These are phyloP conservation scores for Ganoderma meredithae DNA, from an alignment of 1,284 basidiomycete species.

Conservation along the genomic window DNA sequence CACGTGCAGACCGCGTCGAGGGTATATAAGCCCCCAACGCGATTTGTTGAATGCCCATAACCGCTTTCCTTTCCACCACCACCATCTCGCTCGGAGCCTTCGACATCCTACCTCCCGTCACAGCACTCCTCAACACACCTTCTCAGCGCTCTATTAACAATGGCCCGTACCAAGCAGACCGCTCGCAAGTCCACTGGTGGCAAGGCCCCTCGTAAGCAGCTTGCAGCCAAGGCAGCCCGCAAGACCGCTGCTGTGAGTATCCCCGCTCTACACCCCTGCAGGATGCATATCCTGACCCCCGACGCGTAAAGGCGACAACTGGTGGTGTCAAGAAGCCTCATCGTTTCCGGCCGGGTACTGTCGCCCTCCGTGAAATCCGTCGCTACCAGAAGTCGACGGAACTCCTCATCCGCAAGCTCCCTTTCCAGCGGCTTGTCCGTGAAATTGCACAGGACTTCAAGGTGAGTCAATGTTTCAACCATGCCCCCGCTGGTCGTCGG, in stretches of 20 bases:
- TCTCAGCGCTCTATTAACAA: constrained; percentile 32
- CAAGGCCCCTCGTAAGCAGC: constrained; percentile 91
- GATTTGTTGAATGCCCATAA: constrained; percentile 34
- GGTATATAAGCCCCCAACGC: constrained; percentile 37
- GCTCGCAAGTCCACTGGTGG: constrained; percentile 89
- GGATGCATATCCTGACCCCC: background rate
- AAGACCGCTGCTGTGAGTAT: constrained; percentile 61
- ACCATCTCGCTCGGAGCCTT: constrained; percentile 15
- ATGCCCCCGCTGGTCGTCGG: constrained; percentile 18
- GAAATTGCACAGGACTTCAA: constrained; percentile 96
- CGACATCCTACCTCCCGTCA: constrained; percentile 19
- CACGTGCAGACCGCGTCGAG: constrained; percentile 36
- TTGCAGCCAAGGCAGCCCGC: constrained; percentile 85
- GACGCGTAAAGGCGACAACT: constrained; percentile 54
- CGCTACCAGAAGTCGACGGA: constrained; percentile 98
- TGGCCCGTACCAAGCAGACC: constrained; percentile 80
- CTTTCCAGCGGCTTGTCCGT: constrained; percentile 92
- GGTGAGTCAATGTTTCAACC: constrained; percentile 53
- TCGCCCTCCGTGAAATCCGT: constrained; percentile 97
- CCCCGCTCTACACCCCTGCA: too few relatives aligned
- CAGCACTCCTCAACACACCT: constrained; percentile 15
- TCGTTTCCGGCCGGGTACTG: constrained; percentile 97
- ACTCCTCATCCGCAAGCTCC: constrained; percentile 91
- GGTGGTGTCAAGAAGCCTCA: constrained; percentile 98
- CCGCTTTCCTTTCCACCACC: constrained; percentile 34